Conservation (phyloP, 345 rosid genomes). For the thale cress (Arabidopsis thaliana) region TAIR10.1 NC_003076.8:3166501-3167000, state of each 20-base stretch:
- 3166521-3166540: neutral
- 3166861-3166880: conserved; percentile 68
- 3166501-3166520: conserved; percentile 3
- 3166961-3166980: conserved; percentile 43
- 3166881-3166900: conserved; percentile 72
- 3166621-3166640: conserved; percentile 31
- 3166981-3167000: conserved; percentile 53
- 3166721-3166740: conserved; percentile 70
- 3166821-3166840: neutral
- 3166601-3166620: neutral
- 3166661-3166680: conserved; percentile 47
- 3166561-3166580: conserved; percentile 9
- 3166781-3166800: conserved; percentile 2
- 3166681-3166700: conserved; percentile 56
- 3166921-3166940: conserved; percentile 63
- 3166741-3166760: conserved; percentile 65
- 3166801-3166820: neutral
- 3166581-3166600: conserved; percentile 34
- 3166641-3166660: conserved; percentile 33
- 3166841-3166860: conserved; percentile 54
- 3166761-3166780: neutral
- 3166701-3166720: conserved; percentile 74
- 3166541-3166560: neutral
- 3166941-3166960: conserved; percentile 48
- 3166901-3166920: conserved; percentile 90